Evolutionary conservation across 495 filamentous ascomycete genomes (phyloP), one percentile per base, ranked within the genome.

Genomic region (Trichoderma reesei): DNA sequence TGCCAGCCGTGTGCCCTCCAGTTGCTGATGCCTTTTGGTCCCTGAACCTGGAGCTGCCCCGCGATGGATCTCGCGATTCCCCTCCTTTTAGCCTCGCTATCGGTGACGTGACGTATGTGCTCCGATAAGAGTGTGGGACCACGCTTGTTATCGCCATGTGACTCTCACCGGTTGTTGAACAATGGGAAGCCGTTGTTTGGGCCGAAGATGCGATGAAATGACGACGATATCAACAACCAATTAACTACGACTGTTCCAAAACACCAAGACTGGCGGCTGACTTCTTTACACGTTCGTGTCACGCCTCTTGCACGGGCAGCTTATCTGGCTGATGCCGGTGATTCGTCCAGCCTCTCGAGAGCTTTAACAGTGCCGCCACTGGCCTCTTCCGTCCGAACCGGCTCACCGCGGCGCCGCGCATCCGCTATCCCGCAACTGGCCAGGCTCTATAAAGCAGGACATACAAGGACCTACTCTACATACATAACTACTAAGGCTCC

Each of bases 81-180:
- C 51, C 51, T n/a, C 18, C 51, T n/a, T 56, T 36, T 34, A 34
- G 51, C 20, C 34, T 56, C 26, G 26, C 13, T 36, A 20, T 34
- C 6, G 8, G 9, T 56, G 51, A 56, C 51, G 51, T 56, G 31
- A 56, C 51, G 51, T 48, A 48, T 18, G 44, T 48, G 11, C 1
- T 1, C 38, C 33, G 65, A 70, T 37, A 65, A 72, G 39, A 70
- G 31, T 56, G 51, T 2, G 14, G 44, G 8, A 16, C 16, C 44
- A 20, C 16, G 3, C 14, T 31, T 33, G 31, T 56, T 56, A 56
- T 56, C 31, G 51, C 20, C 51, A 33, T 33, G 51, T 56, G 51
- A 56, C 20, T 39, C 38, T 39, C 38, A 7, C 38, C 38, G 11
- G 38, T 6, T 6, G 2, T 7, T 56, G 26, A 13, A 6, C 20